Base-by-base conservation (phyloP, 352 stramenopile species). In the Phytophthora pini region DNA sequence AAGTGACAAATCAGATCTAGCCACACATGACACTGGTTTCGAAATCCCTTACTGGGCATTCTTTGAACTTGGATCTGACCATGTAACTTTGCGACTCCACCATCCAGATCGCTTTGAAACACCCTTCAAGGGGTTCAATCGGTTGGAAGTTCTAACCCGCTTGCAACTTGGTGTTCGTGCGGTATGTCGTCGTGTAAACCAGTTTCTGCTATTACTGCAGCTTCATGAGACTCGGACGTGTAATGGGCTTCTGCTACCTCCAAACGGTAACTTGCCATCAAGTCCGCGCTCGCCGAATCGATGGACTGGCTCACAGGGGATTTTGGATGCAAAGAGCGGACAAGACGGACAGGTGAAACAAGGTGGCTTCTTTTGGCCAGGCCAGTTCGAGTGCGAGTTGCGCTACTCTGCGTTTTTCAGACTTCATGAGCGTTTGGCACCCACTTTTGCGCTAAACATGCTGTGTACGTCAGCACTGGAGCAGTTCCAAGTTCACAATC, bases 401-500 rank as follows among this genome's bases (percentile, higher is more conserved):
- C 80, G 92, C 45, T 96, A 94, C 53, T 84, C 76, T 27, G 76
- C 84, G 3, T 81, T 90, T 55, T 96, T 96, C 60, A 80, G 77
- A 29, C 76, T 96, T 20, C 79, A 96, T 41, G 86, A 95, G 46
- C 83, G 89, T 2, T 76, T 96, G 59, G 73, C 82, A 17, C 82
- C 89, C 4, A 89, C 78, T 31, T 87, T 95, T 50, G 84, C 87
- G 11, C 82, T 96, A 5, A 95, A 90, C 15, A 89, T 88, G 61
- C 40, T 96, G 12, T 94, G 84, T 27, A 93, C 86, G 13, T 92
- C 88, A 56, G 89, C 89, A 31, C 64, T 96, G 12, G 87, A 96
- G 63, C 89, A 94, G 52, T 96, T 96, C 47, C 86, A 96, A 79
- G 89, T 96, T 31, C 88, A 95, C 74, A 96, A 96, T 65, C 81